phyloP scores from a whole-genome alignment of 345 rosid genomes.

The Stellera chamaejasme region DNA sequence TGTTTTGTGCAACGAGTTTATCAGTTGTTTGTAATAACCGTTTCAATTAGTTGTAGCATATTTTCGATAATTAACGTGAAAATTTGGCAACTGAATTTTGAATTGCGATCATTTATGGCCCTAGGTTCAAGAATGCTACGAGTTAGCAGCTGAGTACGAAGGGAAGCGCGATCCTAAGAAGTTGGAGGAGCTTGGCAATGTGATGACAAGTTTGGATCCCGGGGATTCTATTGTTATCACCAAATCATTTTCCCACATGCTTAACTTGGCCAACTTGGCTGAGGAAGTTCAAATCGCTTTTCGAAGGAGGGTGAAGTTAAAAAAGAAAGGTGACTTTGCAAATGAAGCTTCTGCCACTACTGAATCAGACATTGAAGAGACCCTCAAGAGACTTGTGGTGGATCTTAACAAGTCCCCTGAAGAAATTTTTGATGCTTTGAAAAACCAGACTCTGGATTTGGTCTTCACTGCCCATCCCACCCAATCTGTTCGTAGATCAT shows the following conservation, averaged over 20 bases:
- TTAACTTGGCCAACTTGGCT: slow-evolving; percentile 86
- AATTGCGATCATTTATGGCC: background rate
- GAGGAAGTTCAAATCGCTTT: slow-evolving; percentile 98
- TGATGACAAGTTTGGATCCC: slow-evolving; percentile 79
- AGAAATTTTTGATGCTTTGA: slow-evolving; percentile 87
- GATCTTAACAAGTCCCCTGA: slow-evolving; percentile 79
- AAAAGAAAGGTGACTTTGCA: slow-evolving; percentile 84
- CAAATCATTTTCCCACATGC: slow-evolving; percentile 92
- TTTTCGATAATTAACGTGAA: too few species aligned
- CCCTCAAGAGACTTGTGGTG: slow-evolving; percentile 70
- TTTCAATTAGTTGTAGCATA: background rate
- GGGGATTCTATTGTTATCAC: slow-evolving; percentile 92
- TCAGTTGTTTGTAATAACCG: background rate
- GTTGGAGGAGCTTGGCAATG: slow-evolving; percentile 80
- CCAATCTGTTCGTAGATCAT: slow-evolving; percentile 88
- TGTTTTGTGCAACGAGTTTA: background rate
- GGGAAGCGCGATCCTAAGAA: slow-evolving; percentile 63
- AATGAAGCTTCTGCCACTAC: slow-evolving; percentile 81
- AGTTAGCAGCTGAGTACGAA: slow-evolving; percentile 87
- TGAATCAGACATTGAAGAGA: slow-evolving; percentile 92
- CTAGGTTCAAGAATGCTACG: slow-evolving; percentile 96
- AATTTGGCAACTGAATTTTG: background rate
- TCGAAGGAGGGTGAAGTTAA: slow-evolving; percentile 71
- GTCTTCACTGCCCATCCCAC: slow-evolving; percentile 99
- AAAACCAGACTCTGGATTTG: slow-evolving; percentile 93